These are phyloP conservation scores for Acacia confusa DNA, from an alignment of 306 rosid species.

Conservation along the genomic window DNA sequence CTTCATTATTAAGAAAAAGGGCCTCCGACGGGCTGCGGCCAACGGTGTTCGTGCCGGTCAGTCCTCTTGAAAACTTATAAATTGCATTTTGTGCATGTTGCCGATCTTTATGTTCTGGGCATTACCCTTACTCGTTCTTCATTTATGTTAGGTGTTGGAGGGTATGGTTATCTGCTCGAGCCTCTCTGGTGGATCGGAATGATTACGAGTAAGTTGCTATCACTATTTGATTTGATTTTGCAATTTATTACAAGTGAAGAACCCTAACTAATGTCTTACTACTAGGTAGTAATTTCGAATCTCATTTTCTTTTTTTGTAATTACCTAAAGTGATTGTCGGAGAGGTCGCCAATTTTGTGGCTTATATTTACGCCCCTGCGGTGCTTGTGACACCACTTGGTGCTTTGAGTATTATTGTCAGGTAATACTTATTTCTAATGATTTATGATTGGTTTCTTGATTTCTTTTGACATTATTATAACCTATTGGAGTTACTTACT, in stretches of 20 bases:
- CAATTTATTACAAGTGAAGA: not conserved
- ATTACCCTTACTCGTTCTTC: not conserved
- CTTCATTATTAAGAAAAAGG: slow-evolving; percentile 86
- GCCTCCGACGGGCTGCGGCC: slow-evolving; percentile 67
- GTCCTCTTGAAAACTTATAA: not conserved
- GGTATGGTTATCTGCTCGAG: slow-evolving; percentile 78
- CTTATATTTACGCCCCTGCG: slow-evolving; percentile 82
- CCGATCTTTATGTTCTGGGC: not conserved
- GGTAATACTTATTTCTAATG: slow-evolving; percentile 42
- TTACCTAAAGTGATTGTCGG: slow-evolving; percentile 72
- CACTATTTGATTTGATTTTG: not conserved
- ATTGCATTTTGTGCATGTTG: not conserved
- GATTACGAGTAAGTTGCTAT: slow-evolving; percentile 64
- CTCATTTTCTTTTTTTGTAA: not conserved
- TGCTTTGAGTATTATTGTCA: slow-evolving; percentile 89
- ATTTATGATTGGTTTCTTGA: not conserved
- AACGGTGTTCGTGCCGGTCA: slow-evolving; percentile 67
- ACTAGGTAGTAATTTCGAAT: slow-evolving; percentile 2
- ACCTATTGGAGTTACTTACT: not conserved
- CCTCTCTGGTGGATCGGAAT: slow-evolving; percentile 97
- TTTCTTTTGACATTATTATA: not conserved
- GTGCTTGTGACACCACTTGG: slow-evolving; percentile 91
- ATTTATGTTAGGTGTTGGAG: slow-evolving; percentile 63
- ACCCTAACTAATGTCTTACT: not conserved
- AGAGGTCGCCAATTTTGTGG: slow-evolving; percentile 83